Conservation (phyloP, 441 rosid species). For the Pelargonium citronellum region DNA sequence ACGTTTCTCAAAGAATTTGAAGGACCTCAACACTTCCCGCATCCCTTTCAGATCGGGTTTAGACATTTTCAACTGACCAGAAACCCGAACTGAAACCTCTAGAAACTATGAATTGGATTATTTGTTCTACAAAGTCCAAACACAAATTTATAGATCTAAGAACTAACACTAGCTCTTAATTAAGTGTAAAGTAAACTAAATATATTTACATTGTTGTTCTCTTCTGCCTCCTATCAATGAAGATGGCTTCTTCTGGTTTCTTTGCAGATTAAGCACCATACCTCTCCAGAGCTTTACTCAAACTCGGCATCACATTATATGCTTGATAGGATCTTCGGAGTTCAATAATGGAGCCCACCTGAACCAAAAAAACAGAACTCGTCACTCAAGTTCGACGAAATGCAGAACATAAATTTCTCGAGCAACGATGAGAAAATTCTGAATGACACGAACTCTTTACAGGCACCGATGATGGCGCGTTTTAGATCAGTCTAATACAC, state of each 20-base stretch:
- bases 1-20: too few relatives aligned
- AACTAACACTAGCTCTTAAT: neutral
- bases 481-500: too few relatives aligned
- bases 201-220: neutral
- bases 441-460: too few relatives aligned
- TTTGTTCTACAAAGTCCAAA: too few relatives aligned
- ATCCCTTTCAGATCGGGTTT: too few relatives aligned
- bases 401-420: neutral
- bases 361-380: slow-evolving; percentile 11
- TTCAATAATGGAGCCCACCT: slow-evolving; percentile 97
- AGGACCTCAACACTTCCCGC: too few relatives aligned
- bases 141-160: too few relatives aligned
- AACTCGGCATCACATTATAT: slow-evolving; percentile 88
- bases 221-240: neutral
- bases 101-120: too few relatives aligned
- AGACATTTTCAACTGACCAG: too few relatives aligned
- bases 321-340: slow-evolving; percentile 95
- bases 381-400: neutral
- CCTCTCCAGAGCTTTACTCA: slow-evolving; percentile 76
- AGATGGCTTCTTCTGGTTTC: neutral
- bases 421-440: neutral
- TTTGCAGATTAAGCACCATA: slow-evolving; percentile 51
- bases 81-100: too few relatives aligned
- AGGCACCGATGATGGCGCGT: too few relatives aligned
- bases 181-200: neutral